Evolutionary conservation across 139 green algal genomes (phyloP), one percentile per base, ranked within the genome.

Genomic region (Chlorella sp.): DNA sequence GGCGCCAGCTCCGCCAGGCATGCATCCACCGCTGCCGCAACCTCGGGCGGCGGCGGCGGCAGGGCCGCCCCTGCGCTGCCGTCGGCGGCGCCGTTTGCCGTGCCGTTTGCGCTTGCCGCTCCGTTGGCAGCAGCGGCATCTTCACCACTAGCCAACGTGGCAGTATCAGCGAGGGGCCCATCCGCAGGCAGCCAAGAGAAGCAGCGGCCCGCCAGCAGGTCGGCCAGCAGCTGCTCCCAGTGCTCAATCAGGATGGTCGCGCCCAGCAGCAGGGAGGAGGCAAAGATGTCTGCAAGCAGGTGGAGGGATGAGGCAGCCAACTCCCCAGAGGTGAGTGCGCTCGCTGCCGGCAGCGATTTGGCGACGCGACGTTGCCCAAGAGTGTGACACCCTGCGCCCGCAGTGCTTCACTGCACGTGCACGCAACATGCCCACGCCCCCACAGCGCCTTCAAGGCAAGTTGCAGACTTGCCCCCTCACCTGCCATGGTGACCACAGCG

Each of bases 221-320:
- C 69, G 7, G 69, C 34, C 69, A 75, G 56, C 28, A 75, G 38
- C 16, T 75, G 69, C 3, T 38, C 16, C 69, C 36, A 57, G 36
- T 55, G 23, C 16, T 75, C 69, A 0, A 56, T 75, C 4, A 75
- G 17, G 23, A 75, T 36, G 69, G 47, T 75, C 12, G 47, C 69
- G 9, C 32, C 69, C 34, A 75, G 69, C 69, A 75, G 34, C 36
- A 75, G 69, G 69, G 47, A 55, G 34, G 69, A 38, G 34, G 32
- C 69, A 75, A 75, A 75, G 34, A 75, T 75, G 34, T 75, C 69
- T 75, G 69, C 44, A 51, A n/a, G n/a, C n/a, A n/a, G n/a, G n/a
- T n/a, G n/a, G n/a, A n/a, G n/a, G n/a, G n/a, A n/a, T n/a, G n/a
- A n/a, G n/a, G n/a, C n/a, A n/a, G n/a, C n/a, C n/a, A n/a, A n/a